These are phyloP conservation scores for Spathaspora girioi DNA, from an alignment of 805 yeast species.

Conservation along the genomic window DNA sequence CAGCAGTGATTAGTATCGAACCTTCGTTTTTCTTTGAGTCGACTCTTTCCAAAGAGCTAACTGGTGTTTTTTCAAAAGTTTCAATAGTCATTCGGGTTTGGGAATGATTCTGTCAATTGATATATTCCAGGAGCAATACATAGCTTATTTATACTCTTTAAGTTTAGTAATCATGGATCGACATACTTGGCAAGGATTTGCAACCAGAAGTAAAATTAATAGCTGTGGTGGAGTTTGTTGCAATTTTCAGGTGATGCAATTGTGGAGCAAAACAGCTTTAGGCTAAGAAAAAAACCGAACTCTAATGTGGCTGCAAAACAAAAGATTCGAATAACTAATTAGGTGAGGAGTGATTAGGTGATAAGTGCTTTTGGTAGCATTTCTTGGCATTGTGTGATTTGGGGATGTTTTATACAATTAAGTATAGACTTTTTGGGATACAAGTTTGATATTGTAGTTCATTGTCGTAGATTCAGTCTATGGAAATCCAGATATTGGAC, in stretches of 20 bases:
- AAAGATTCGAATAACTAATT: too few species aligned
- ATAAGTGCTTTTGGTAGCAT: neutral
- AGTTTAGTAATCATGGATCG: neutral
- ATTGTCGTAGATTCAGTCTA: too few species aligned
- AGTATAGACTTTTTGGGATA: too few species aligned
- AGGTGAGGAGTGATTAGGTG: neutral
- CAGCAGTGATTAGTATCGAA: neutral
- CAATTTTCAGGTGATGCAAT: neutral
- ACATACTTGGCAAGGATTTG: neutral
- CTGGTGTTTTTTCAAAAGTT: neutral
- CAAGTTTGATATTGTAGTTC: too few species aligned
- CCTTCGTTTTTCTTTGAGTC: neutral
- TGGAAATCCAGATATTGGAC: too few species aligned
- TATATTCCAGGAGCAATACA: neutral
- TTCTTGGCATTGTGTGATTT: neutral
- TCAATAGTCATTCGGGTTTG: neutral
- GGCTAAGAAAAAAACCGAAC: neutral
- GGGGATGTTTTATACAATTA: too few species aligned
- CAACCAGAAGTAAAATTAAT: neutral
- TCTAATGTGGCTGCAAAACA: neutral
- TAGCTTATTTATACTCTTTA: neutral
- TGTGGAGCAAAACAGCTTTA: neutral
- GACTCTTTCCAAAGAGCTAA: neutral
- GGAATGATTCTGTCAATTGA: neutral
- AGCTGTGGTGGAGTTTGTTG: neutral